A percentile compares a stretch with the other conserved stretches of the same genome.
phyloP scores from a whole-genome alignment of 371 early-diverging fungal genomes.

The Mortierella sp. region DNA sequence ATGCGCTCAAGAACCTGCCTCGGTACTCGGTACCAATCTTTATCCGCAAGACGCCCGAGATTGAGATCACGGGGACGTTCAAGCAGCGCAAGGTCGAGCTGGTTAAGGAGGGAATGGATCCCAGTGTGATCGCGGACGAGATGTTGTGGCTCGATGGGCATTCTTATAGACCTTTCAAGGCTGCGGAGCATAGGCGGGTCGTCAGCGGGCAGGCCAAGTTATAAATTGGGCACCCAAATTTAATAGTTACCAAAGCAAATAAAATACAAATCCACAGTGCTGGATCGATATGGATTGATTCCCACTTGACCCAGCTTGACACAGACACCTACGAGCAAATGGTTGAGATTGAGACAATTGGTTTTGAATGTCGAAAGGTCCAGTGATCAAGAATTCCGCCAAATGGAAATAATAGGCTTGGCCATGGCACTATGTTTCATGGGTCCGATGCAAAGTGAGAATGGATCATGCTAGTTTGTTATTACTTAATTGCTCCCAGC shows the following conservation, averaged over 20 bases:
- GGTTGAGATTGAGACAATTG: too few species aligned
- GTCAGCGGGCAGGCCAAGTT: conserved; percentile 43
- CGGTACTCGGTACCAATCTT: conserved; percentile 75
- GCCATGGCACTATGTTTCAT: too few species aligned
- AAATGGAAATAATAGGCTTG: too few species aligned
- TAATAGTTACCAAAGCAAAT: not conserved
- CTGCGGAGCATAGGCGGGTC: conserved; percentile 34
- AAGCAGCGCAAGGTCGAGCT: conserved; percentile 68
- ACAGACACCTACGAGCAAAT: too few species aligned
- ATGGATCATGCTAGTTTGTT: too few species aligned
- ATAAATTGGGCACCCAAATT: conserved; percentile 1
- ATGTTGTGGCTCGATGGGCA: conserved; percentile 64
- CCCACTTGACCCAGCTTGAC: too few species aligned
- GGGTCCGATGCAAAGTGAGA: too few species aligned
- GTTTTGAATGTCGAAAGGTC: too few species aligned
- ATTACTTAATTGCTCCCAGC: too few species aligned
- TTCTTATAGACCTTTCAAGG: conserved; percentile 63
- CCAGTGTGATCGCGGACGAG: conserved; percentile 45
- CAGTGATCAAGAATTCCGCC: too few species aligned
- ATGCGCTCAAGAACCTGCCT: conserved; percentile 64
- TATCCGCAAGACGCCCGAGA: conserved; percentile 61
- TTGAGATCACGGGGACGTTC: conserved; percentile 70
- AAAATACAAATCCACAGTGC: too few species aligned
- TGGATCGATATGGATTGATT: too few species aligned
- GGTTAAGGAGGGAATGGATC: conserved; percentile 64